phyloP scores from a whole-genome alignment of 495 filamentous ascomycete genomes.

The Penicillium soppii region DNA sequence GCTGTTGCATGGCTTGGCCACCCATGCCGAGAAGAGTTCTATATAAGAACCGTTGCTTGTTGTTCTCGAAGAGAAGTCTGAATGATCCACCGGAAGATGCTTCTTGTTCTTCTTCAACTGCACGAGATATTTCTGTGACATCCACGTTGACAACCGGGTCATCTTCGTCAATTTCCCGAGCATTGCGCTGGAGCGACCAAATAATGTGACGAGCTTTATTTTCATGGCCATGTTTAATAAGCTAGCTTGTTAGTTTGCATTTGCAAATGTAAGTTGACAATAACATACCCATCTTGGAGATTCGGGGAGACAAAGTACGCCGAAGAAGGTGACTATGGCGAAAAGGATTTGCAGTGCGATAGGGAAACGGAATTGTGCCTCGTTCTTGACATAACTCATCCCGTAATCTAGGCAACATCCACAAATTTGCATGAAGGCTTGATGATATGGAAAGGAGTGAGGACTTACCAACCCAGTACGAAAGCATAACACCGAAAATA shows the following conservation, averaged over 20 bases:
- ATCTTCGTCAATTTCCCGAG: constrained; percentile 22
- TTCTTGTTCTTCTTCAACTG: constrained; percentile 30
- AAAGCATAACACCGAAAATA: constrained; percentile 50
- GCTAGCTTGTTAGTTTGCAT: constrained; percentile 9
- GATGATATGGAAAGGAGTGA: background rate
- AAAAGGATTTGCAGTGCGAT: constrained; percentile 58
- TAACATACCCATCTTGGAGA: constrained; percentile 47
- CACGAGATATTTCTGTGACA: constrained; percentile 28
- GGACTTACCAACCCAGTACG: constrained; percentile 37
- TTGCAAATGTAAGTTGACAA: constrained; percentile 8
- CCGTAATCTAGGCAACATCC: constrained; percentile 23
- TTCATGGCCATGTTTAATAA: constrained; percentile 33
- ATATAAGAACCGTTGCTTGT: constrained; percentile 28
- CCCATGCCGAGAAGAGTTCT: constrained; percentile 38
- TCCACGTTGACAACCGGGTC: constrained; percentile 27
- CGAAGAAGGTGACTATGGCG: constrained; percentile 48
- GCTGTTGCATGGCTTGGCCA: constrained; percentile 46
- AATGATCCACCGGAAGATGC: constrained; percentile 27
- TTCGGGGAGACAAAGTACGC: constrained; percentile 52
- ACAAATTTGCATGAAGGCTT: background rate
- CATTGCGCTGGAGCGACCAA: constrained; percentile 33
- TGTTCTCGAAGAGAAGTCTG: constrained; percentile 38
- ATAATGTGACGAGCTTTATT: constrained; percentile 31
- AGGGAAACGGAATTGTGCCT: constrained; percentile 47
- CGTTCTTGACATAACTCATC: constrained; percentile 31